Evolutionary conservation across 2,329 filamentous ascomycete species (phyloP).

Genomic region (Pseudovirgaria hyperparasitica): DNA sequence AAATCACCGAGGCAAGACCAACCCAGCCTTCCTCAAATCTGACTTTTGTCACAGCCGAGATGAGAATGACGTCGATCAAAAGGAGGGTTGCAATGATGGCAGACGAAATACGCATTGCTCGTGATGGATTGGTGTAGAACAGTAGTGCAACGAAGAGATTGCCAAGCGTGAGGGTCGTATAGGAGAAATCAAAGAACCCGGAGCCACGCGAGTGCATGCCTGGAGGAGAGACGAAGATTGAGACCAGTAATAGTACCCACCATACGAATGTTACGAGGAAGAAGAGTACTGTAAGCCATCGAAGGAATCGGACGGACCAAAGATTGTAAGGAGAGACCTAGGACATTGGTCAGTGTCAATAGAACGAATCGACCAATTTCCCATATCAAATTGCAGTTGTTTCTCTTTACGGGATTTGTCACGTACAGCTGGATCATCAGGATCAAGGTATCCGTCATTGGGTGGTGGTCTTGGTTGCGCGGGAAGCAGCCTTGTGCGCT

Average conservation of each 20-base stretch:
- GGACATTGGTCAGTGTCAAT: constrained; percentile 9
- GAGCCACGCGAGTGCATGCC: constrained; percentile 76
- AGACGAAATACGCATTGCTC: constrained; percentile 61
- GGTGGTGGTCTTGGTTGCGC: constrained; percentile 38
- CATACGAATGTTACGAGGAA: constrained; percentile 68
- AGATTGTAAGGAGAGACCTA: constrained; percentile 82
- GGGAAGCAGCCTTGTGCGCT: constrained; percentile 56
- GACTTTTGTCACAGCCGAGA: constrained; percentile 60
- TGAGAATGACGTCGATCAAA: constrained; percentile 64
- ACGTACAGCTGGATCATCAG: constrained; percentile 68
- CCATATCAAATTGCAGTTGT: constrained; percentile 1
- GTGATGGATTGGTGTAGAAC: constrained; percentile 80
- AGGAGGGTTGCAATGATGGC: constrained; percentile 55
- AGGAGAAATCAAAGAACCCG: constrained; percentile 84
- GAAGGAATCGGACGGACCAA: constrained; percentile 72
- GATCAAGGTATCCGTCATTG: constrained; percentile 56
- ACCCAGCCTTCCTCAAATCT: constrained; percentile 82
- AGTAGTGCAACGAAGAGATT: constrained; percentile 66
- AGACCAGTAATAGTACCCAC: constrained; percentile 85
- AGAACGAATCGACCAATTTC: constrained; percentile 1
- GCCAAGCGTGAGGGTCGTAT: constrained; percentile 62
- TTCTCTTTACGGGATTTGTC: background rate
- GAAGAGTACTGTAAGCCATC: constrained; percentile 67
- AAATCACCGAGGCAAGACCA: constrained; percentile 73
- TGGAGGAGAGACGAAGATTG: constrained; percentile 81